phyloP scores from a whole-genome alignment of 257 asterid genomes.

The Solanum appendiculatum region DNA sequence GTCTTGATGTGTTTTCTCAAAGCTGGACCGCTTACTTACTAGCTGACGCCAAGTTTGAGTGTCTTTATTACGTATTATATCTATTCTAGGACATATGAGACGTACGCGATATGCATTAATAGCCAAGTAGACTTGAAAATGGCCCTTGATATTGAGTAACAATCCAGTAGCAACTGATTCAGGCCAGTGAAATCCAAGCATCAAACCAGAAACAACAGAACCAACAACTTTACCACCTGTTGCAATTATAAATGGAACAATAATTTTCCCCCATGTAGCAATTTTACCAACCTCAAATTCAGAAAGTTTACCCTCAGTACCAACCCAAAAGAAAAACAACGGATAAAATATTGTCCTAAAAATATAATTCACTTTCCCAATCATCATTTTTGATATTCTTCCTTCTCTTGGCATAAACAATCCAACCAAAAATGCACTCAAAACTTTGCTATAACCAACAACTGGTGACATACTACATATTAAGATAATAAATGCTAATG shows the following conservation, averaged over 20 bases:
- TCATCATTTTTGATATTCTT: conserved; percentile 70
- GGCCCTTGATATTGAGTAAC: conserved; percentile 80
- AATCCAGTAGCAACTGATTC: conserved; percentile 76
- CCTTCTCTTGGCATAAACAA: conserved; percentile 91
- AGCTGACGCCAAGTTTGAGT: neutral
- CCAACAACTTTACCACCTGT: conserved; percentile 64
- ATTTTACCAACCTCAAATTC: conserved; percentile 20
- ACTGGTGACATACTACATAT: conserved; percentile 53
- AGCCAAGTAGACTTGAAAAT: conserved; percentile 76
- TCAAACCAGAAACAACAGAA: conserved; percentile 45
- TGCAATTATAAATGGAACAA: conserved; percentile 30
- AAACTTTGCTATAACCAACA: conserved; percentile 34
- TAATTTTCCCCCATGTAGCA: conserved; percentile 35
- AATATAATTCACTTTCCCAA: conserved; percentile 60
- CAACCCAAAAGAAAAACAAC: conserved; percentile 85
- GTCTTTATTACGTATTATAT: neutral
- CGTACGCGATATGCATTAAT: conserved; percentile 49
- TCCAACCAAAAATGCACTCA: conserved; percentile 82
- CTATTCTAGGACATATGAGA: neutral
- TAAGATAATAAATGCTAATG: conserved; percentile 55
- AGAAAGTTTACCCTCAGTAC: conserved; percentile 38
- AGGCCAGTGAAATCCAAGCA: conserved; percentile 82
- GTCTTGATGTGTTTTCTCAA: neutral
- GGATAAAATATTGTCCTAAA: conserved; percentile 62
- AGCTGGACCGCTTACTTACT: neutral